Base-by-base conservation (phyloP, 345 rosid species). In the Litchi chinensis region DNA sequence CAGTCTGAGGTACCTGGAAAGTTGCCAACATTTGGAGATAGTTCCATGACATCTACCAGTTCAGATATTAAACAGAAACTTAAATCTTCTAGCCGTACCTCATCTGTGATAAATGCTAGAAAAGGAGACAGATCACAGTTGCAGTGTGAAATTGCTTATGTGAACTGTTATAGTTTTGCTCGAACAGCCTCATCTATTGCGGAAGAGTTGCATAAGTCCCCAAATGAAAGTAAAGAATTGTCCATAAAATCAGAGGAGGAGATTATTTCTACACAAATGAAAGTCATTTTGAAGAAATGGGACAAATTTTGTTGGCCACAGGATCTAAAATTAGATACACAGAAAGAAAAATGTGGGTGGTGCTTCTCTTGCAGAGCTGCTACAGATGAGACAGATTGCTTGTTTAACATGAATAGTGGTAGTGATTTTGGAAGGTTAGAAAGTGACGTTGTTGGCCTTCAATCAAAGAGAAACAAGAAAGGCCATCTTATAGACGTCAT, bases 341-440 rank as follows among this genome's bases (percentile, higher is more conserved):
- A 75, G 86, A 94, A 83, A 82, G 99, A 94, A 86, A 91, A 84
- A 74, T 96, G 99, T 85, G 99, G 99, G 59, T 96, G 99, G 99
- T 96, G 99, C 88, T 88, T 86, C 87, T 77, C 88, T 76, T 96
- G 99, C 88, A 85, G 87, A 86, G 82, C 57, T 72, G 76, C 88
- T 11, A 73, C 77, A 16, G 92, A 89, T 46, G 97, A 86, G 56
- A 67, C 77, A 24, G 91, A 86, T 81, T 96, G 99, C 83, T 88
- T 96, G 85, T 89, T 92, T 77, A 88, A 90, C 83, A 73, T 86
- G 86, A 79, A 86, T 80, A 85, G 76, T 21, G 88, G 93, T 82
- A 80, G 81, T 70, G 71, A 79, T 74, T 82, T 67, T 59, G 89
- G 87, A 80, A 84, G 80, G 75, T 76, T 88, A 28, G 85, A 79